Evolutionary conservation across 768 basidiomycete species (phyloP), one percentile per base, ranked within the genome.

Genomic region (Lactarius trivialis): DNA sequence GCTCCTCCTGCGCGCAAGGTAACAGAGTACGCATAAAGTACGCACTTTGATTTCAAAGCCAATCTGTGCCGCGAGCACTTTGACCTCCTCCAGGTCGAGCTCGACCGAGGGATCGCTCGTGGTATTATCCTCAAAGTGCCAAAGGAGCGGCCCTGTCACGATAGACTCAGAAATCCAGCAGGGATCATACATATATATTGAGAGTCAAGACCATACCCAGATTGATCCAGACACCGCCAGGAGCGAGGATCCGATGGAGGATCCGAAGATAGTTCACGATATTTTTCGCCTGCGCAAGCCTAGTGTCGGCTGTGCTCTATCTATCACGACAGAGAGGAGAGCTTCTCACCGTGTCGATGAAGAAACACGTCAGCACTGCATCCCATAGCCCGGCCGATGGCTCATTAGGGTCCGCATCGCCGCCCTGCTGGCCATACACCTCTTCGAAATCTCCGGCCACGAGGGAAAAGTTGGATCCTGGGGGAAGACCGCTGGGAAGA

Each of bases 381-480:
- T 96, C 85, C 93, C 93, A 98, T 67, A 83, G 73, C 14, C 88
- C 91, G 2, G 81, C 76, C 55, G 93, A 90, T 4, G 86, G 84
- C 64, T 88, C 85, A 33, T 80, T 77, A 33, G 80, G 74, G 43
- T 76, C 74, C 14, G 26, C 37, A 11, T 81, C 77, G 17, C 75
- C 74, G 17, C 72, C 72, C 26, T 76, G 74, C 1, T 69, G 66
- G 0, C 90, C 91, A 70, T 96, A 98, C 19, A 96, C 85, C 68
- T 95, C 94, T 69, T 93, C 91, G 69, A 96, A 97, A 69, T 98
- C 94, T 34, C 94, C 93, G 3, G 95, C 94, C 17, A 95, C 90
- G 28, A 96, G 78, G 15, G 88, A 91, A 71, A 94, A 93, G 58
- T 88, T 80, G 0, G 84, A 81, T 1, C 79, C 81, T 0, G 74